Percentiles rank a stretch among this genome's conserved stretches.
phyloP scores from a whole-genome alignment of 164 flowering plant genomes.

The Chimonanthus salicifolius region DNA sequence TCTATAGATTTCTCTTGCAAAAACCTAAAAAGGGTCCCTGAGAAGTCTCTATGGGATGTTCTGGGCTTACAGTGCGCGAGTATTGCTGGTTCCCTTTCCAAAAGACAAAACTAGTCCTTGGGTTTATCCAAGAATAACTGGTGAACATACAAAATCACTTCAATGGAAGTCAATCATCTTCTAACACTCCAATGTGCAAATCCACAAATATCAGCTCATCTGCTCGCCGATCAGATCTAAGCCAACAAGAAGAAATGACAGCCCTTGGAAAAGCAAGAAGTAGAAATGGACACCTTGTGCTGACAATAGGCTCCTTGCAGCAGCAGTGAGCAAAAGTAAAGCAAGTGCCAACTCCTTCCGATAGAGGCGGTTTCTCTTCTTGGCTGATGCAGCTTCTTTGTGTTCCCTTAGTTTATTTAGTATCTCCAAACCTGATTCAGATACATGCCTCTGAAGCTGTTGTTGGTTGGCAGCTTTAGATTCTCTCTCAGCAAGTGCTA shows the following conservation, averaged over 20 bases:
- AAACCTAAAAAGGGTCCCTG: no score
- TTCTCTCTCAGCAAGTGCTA: constrained; percentile 60
- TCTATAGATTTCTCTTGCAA: no score
- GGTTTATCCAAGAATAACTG: no score
- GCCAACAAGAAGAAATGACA: constrained; percentile 77
- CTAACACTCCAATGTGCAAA: no score
- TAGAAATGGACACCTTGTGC: constrained; percentile 95
- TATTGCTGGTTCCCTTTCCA: no score
- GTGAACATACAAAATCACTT: no score
- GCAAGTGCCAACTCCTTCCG: constrained; percentile 84
- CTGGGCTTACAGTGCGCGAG: no score
- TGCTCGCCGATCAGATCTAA: constrained; percentile 93
- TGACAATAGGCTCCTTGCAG: constrained; percentile 79
- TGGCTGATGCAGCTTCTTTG: constrained; percentile 37
- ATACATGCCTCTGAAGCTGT: constrained; percentile 40
- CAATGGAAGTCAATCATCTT: no score
- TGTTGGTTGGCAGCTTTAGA: constrained; percentile 28
- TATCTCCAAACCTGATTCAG: constrained; percentile 69
- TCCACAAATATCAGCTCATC: constrained; percentile 42
- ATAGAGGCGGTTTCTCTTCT: constrained; percentile 54
- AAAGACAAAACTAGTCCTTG: no score
- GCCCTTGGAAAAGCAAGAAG: constrained; percentile 83
- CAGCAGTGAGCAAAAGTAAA: constrained; percentile 69
- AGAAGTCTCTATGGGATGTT: no score
- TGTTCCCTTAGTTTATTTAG: constrained; percentile 46